phyloP scores from a whole-genome alignment of 208 protist species.

The Leishmania guyanensis region DNA sequence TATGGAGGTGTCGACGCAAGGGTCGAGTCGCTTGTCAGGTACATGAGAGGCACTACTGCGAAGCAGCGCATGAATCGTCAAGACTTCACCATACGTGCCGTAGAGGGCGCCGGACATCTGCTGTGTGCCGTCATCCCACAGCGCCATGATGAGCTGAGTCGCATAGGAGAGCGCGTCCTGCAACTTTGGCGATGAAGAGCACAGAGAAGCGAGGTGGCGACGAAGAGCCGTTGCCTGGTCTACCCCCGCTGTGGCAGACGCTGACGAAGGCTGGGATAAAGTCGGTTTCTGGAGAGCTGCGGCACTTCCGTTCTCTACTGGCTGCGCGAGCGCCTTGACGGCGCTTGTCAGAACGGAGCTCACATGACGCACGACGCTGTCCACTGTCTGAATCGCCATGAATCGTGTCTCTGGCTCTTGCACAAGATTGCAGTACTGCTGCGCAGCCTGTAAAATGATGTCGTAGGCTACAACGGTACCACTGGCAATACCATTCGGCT shows the following conservation, averaged over 20 bases:
- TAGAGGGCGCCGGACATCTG: slow-evolving; percentile 85
- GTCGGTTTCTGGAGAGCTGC: slow-evolving; percentile 8
- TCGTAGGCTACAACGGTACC: slow-evolving; percentile 44
- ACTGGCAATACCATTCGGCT: neutral
- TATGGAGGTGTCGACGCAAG: slow-evolving; percentile 2
- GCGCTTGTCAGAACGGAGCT: slow-evolving; percentile 39
- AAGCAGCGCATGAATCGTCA: slow-evolving; percentile 23
- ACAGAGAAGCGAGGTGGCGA: slow-evolving; percentile 30
- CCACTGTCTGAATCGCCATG: slow-evolving; percentile 90
- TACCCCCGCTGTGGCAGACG: neutral
- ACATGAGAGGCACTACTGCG: slow-evolving; percentile 1
- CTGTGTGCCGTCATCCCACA: slow-evolving; percentile 91
- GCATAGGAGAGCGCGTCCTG: slow-evolving; percentile 41
- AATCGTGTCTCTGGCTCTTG: slow-evolving; percentile 86
- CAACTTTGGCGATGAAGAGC: slow-evolving; percentile 44
- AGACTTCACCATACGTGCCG: slow-evolving; percentile 71
- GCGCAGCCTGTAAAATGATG: slow-evolving; percentile 64
- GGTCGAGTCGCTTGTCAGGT: neutral
- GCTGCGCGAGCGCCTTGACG: slow-evolving; percentile 6
- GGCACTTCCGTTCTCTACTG: neutral
- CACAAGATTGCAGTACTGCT: slow-evolving; percentile 52
- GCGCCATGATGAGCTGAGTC: slow-evolving; percentile 78
- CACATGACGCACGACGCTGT: slow-evolving; percentile 84
- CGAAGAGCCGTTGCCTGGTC: neutral
- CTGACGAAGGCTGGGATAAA: neutral